Evolutionary conservation across 306 rosid genomes (phyloP).

Genomic region (Trichosanthes cucumerina): DNA sequence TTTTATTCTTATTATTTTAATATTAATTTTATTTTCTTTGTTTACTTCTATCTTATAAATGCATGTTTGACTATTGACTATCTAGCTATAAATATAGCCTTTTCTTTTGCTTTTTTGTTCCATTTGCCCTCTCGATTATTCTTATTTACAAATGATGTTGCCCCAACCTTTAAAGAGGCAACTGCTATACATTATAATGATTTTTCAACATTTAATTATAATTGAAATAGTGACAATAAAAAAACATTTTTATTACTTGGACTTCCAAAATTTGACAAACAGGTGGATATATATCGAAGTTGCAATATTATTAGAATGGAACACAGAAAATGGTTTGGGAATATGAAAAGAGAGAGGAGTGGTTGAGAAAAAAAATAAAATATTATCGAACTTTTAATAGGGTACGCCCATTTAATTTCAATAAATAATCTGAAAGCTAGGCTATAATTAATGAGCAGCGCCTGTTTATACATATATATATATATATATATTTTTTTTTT

Average conservation of each 20-base stretch:
- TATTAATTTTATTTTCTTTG: neutral
- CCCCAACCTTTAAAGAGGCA: neutral
- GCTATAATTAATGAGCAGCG: neutral
- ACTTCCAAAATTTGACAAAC: neutral
- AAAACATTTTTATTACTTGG: neutral
- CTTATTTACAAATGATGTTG: neutral
- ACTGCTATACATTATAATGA: neutral
- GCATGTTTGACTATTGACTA: neutral
- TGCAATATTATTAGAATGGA: neutral
- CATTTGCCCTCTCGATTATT: neutral
- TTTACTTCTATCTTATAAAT: neutral
- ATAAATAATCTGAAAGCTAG: neutral
- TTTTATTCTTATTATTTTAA: neutral
- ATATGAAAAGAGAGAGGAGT: neutral
- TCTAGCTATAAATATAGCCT: neutral
- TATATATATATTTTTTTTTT: no score
- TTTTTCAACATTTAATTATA: neutral
- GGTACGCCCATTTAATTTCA: neutral
- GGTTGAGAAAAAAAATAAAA: neutral
- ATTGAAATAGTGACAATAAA: neutral
- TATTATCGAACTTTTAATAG: neutral
- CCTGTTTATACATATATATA: no score
- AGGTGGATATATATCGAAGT: neutral
- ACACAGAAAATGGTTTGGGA: neutral
- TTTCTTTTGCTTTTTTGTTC: neutral